Evolutionary conservation across 176 grass and related monocot genomes (phyloP).

Genomic region (Bolboschoenus planiculmis): DNA sequence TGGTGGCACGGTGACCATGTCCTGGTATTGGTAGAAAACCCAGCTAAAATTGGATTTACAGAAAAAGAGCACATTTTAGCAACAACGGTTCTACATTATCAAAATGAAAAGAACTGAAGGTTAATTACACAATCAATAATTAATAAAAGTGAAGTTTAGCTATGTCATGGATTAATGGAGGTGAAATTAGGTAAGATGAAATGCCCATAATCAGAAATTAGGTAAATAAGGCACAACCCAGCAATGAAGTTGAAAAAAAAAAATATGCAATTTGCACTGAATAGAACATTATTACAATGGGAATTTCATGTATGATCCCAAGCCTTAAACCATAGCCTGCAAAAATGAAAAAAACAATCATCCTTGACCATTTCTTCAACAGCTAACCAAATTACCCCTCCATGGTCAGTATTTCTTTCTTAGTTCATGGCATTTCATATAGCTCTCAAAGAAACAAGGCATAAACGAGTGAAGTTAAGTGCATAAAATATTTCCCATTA

Average conservation of each 20-base stretch:
- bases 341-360: background rate
- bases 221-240: background rate
- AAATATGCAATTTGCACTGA: background rate
- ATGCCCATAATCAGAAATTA: background rate
- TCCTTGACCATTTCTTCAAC: background rate
- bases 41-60: background rate
- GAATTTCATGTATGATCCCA: background rate
- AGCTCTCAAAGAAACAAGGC: background rate
- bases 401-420: background rate
- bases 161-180: background rate
- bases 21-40: background rate
- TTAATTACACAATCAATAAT: background rate
- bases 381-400: background rate
- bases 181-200: slow-evolving; percentile 2
- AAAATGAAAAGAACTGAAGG: background rate
- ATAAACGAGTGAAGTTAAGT: background rate
- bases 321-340: background rate
- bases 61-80: background rate
- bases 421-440: background rate
- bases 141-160: background rate
- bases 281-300: background rate
- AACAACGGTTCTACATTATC: background rate
- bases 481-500: background rate
- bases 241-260: background rate
- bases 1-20: background rate